Percentiles rank a stretch among this genome's conserved stretches.
phyloP scores from a whole-genome alignment of 192 early-diverging fungal genomes.

The Coemansia sp. region DNA sequence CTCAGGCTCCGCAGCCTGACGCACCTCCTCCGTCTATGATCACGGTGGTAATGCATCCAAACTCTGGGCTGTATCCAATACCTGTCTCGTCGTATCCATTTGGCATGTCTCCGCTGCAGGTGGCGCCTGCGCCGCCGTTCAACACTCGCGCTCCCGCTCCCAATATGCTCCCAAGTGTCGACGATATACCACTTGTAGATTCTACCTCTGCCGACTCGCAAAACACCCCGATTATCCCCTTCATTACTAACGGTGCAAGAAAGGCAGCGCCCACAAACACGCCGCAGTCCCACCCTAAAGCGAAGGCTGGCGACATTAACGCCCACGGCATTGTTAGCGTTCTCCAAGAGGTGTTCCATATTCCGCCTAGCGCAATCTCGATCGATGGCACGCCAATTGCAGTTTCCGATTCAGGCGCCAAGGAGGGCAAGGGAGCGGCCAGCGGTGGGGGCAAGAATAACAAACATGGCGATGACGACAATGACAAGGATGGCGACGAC shows the following conservation, averaged over 20 bases:
- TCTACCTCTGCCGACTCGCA: slow-evolving; percentile 10
- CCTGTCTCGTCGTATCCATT: slow-evolving; percentile 9
- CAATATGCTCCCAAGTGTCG: not conserved
- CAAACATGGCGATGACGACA: slow-evolving; percentile 15
- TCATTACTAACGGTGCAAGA: slow-evolving; percentile 38
- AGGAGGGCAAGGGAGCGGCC: slow-evolving; percentile 6
- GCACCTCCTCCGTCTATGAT: not conserved
- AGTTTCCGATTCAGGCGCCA: not conserved
- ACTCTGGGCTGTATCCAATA: not conserved
- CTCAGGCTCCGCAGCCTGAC: not conserved
- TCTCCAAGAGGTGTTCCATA: slow-evolving; percentile 41
- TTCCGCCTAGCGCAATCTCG: slow-evolving; percentile 41
- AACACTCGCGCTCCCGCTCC: not conserved
- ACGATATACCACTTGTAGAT: not conserved
- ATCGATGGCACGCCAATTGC: slow-evolving; percentile 43
- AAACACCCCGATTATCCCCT: slow-evolving; percentile 38
- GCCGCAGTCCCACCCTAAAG: not conserved
- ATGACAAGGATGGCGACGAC: slow-evolving; percentile 16
- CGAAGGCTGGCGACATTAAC: slow-evolving; percentile 18
- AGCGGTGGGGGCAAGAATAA: slow-evolving; percentile 14
- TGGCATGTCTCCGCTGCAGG: slow-evolving; percentile 5
- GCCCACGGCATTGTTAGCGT: slow-evolving; percentile 44
- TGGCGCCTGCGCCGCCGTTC: not conserved
- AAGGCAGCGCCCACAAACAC: slow-evolving; percentile 12
- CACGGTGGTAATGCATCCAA: slow-evolving; percentile 15